Percentiles rank a stretch among this genome's conserved stretches.
phyloP scores from a whole-genome alignment of 108 stramenopile species.

The Skeletonema costatum region DNA sequence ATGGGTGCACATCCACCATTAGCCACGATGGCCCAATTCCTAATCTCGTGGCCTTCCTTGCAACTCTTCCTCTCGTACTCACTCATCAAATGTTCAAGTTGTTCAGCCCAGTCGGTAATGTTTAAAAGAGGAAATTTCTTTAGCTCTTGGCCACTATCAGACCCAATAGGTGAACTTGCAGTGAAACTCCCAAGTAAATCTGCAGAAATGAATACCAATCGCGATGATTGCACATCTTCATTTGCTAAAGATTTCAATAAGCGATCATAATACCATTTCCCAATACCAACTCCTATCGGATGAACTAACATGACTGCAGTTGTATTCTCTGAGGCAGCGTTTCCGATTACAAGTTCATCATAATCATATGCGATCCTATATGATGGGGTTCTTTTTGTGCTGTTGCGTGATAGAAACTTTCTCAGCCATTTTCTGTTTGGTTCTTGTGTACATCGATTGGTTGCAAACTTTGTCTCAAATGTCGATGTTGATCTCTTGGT shows the following conservation, averaged over 20 bases:
- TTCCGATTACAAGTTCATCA: slow-evolving; percentile 20
- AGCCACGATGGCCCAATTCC: slow-evolving; percentile 54
- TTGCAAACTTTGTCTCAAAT: background rate
- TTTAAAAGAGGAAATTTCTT: slow-evolving; percentile 51
- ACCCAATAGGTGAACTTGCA: slow-evolving; percentile 37
- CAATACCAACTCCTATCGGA: slow-evolving; percentile 71
- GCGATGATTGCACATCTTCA: background rate
- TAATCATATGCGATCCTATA: slow-evolving; percentile 25
- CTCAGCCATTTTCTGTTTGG: background rate
- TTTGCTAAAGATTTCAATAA: slow-evolving; percentile 34
- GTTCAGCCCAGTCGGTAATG: slow-evolving; percentile 59
- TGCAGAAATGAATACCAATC: slow-evolving; percentile 44
- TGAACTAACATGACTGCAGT: slow-evolving; percentile 62
- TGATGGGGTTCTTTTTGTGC: background rate
- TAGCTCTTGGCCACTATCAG: background rate
- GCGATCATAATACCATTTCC: slow-evolving; percentile 67
- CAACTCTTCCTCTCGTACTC: slow-evolving; percentile 30
- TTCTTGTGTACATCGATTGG: background rate
- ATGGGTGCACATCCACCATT: slow-evolving; percentile 73
- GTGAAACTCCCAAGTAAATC: slow-evolving; percentile 62
- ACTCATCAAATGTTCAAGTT: slow-evolving; percentile 49
- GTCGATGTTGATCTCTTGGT: background rate
- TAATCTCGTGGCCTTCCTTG: slow-evolving; percentile 12
- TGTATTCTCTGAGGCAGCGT: background rate
- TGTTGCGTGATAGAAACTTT: background rate